Percentiles rank a stretch among this genome's conserved stretches.
Conservation (phyloP, 345 rosid genomes). For the Euphorbia pulcherrima region DNA sequence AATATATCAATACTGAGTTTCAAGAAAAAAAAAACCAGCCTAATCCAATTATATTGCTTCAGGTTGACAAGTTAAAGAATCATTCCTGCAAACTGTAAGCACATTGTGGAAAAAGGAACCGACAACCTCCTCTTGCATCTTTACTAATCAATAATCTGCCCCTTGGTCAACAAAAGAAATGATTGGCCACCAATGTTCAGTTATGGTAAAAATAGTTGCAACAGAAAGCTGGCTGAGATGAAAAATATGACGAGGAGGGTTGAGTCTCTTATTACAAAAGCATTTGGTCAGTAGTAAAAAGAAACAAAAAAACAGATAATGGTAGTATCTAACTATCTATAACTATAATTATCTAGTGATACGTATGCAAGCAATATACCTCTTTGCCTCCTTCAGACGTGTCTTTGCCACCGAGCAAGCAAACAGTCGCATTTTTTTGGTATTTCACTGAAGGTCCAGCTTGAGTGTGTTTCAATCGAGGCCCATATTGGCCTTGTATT, state of each 20-base stretch:
- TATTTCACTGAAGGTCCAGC: slow-evolving; percentile 17
- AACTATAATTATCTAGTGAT: too few relatives aligned
- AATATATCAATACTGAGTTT: not conserved
- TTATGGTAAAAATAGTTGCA: not conserved
- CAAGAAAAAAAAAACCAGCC: not conserved
- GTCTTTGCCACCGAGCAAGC: slow-evolving; percentile 65
- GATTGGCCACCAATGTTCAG: not conserved
- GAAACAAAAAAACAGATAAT: not conserved
- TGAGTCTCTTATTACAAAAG: not conserved
- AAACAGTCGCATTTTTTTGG: slow-evolving; percentile 32
- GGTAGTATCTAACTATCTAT: not conserved
- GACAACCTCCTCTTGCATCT: not conserved
- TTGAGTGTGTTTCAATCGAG: slow-evolving; percentile 23
- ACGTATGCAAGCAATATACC: slow-evolving; percentile 25
- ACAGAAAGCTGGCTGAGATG: not conserved
- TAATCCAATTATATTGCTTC: not conserved
- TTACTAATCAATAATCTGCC: not conserved
- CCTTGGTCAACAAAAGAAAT: not conserved
- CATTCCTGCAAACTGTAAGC: not conserved
- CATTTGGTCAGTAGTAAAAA: not conserved
- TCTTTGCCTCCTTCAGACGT: slow-evolving; percentile 42
- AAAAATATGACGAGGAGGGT: not conserved
- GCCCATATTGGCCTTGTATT: slow-evolving; percentile 20
- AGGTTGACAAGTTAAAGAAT: not conserved
- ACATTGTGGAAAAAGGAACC: not conserved